Evolutionary conservation across 805 yeast species (phyloP).

Genomic region (Blastobotrys peoriensis): DNA sequence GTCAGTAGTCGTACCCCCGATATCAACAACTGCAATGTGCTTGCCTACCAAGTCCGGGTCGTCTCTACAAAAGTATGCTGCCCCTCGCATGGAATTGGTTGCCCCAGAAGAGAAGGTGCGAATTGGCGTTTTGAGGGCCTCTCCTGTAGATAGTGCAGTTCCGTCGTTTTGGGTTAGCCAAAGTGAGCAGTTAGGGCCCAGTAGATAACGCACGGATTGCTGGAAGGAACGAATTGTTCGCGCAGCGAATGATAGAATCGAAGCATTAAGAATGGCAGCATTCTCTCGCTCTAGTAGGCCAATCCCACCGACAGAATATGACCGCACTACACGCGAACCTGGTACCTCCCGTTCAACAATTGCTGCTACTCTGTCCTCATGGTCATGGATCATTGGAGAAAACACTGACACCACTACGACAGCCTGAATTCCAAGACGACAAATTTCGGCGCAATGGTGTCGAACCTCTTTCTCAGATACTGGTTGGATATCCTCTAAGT

Average conservation of each 20-base stretch:
- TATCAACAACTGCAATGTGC: conserved; percentile 38
- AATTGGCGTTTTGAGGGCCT: conserved; percentile 39
- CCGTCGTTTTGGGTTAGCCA: conserved; percentile 45
- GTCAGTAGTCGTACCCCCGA: conserved; percentile 49
- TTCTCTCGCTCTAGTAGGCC: conserved; percentile 44
- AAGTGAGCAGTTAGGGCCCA: conserved; percentile 36
- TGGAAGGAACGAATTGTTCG: conserved; percentile 37
- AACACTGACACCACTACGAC: conserved; percentile 40
- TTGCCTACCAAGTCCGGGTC: conserved; percentile 20
- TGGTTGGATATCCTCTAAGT: conserved; percentile 12
- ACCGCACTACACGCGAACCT: conserved; percentile 33
- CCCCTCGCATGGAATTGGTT: conserved; percentile 29
- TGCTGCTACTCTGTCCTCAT: conserved; percentile 33
- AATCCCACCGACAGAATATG: conserved; percentile 39
- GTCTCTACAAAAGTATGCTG: conserved; percentile 36
- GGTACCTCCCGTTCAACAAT: conserved; percentile 35
- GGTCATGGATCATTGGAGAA: conserved; percentile 35
- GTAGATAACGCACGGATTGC: conserved; percentile 32
- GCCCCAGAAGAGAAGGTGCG: conserved; percentile 46
- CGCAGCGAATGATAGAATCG: conserved; percentile 40
- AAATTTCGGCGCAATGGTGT: conserved; percentile 30
- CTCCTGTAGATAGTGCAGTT: conserved; percentile 37
- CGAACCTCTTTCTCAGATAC: conserved; percentile 10
- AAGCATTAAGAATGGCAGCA: conserved; percentile 42
- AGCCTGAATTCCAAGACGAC: conserved; percentile 26